phyloP scores from a whole-genome alignment of 2,329 filamentous ascomycete species.

The Colletotrichum sojae region DNA sequence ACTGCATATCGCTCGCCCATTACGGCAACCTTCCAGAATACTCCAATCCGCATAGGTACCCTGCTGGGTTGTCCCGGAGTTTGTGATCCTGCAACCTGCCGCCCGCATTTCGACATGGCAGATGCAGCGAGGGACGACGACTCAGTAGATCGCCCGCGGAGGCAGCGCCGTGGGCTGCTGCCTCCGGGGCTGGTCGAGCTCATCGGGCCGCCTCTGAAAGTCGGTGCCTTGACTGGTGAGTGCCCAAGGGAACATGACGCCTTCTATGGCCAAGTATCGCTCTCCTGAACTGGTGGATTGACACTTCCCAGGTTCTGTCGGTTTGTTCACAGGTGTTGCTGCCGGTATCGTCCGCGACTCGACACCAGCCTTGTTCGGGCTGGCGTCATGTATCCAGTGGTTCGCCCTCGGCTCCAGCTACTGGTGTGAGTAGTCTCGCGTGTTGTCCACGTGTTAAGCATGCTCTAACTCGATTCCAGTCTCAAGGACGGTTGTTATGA shows the following conservation, averaged over 20 bases:
- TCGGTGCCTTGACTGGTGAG: slow-evolving; percentile 72
- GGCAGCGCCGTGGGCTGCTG: slow-evolving; percentile 53
- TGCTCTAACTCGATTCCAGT: slow-evolving; percentile 53
- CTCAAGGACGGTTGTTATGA: slow-evolving; percentile 62
- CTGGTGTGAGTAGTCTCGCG: slow-evolving; percentile 70
- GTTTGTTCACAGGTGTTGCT: slow-evolving; percentile 76
- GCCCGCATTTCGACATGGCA: slow-evolving; percentile 41
- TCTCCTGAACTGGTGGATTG: too few relatives aligned
- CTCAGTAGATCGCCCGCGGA: slow-evolving; percentile 16
- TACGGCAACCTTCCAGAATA: slow-evolving; percentile 28
- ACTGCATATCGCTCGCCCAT: slow-evolving; percentile 19
- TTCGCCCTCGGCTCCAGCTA: slow-evolving; percentile 83
- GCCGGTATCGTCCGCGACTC: slow-evolving; percentile 79
- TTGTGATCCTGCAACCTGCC: slow-evolving; percentile 10
- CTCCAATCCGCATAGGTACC: slow-evolving; percentile 2
- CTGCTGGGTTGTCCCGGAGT: slow-evolving; percentile 1
- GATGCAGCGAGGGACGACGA: slow-evolving; percentile 25
- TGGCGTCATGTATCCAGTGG: slow-evolving; percentile 84
- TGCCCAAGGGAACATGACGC: background rate
- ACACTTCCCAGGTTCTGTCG: slow-evolving; percentile 65
- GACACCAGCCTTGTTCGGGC: slow-evolving; percentile 78
- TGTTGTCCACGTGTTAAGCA: background rate
- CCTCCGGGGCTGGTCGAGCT: slow-evolving; percentile 61
- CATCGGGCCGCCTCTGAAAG: slow-evolving; percentile 67
- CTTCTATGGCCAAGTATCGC: too few relatives aligned